Evolutionary conservation across 192 early-diverging fungal genomes (phyloP).

Genomic region (Coemansia javaensis): DNA sequence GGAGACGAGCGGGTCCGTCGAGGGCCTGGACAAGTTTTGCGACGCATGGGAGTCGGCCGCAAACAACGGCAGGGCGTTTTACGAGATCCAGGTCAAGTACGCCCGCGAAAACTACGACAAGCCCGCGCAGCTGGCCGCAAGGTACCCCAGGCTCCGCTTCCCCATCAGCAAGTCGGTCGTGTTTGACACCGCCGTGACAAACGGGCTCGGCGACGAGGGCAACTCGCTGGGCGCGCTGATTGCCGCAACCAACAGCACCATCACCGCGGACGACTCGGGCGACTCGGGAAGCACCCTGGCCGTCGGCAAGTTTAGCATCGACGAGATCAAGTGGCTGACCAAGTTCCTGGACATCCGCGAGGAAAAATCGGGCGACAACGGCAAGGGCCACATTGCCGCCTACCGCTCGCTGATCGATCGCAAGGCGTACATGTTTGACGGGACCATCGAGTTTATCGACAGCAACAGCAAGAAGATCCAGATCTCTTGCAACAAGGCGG

Average conservation of each 20-base stretch:
- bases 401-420: too few relatives aligned
- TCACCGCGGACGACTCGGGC: background rate
- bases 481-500: too few relatives aligned
- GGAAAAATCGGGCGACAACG: too few relatives aligned
- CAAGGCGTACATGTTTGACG: too few relatives aligned
- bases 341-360: slow-evolving; percentile 1
- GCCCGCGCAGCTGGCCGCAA: background rate
- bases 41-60: slow-evolving; percentile 1
- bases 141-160: background rate
- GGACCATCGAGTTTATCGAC: too few relatives aligned
- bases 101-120: background rate
- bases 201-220: background rate
- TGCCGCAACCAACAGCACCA: background rate
- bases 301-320: background rate
- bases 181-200: background rate
- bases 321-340: background rate
- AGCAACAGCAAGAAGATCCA: too few relatives aligned
- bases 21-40: slow-evolving; percentile 2
- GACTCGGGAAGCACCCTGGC: background rate
- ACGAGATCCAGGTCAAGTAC: background rate
- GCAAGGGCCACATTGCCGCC: too few relatives aligned
- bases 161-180: background rate
- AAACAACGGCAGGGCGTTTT: background rate
- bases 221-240: background rate
- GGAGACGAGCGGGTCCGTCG: background rate